A percentile compares a stretch with the other conserved stretches of the same genome.
These are phyloP conservation scores for Chrysoporthe austroafricana DNA, from an alignment of 2,329 filamentous ascomycete species.

Conservation along the genomic window DNA sequence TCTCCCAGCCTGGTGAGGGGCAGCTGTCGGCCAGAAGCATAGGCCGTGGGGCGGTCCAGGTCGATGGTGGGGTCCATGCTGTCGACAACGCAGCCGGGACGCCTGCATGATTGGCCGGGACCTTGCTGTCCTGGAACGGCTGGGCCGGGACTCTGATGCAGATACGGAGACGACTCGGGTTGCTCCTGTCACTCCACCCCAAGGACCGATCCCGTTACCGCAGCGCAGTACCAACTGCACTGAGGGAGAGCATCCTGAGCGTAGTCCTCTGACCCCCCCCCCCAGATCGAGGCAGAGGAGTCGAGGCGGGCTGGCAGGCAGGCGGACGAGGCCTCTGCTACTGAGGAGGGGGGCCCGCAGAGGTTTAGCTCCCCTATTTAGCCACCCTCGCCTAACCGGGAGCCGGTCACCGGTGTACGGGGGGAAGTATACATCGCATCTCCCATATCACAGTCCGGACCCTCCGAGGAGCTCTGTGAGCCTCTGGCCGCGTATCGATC, in stretches of 20 bases:
- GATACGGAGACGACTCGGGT: not conserved
- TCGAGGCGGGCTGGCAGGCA: not conserved
- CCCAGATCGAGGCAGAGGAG: no score
- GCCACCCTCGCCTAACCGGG: not conserved
- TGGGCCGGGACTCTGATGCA: not conserved
- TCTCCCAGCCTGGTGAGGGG: conserved; percentile 16
- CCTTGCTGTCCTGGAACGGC: conserved; percentile 24
- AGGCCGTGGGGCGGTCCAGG: conserved; percentile 9
- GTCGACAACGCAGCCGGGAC: conserved; percentile 15
- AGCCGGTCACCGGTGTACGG: not conserved
- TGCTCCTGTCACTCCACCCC: conserved; percentile 9
- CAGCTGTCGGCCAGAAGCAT: conserved; percentile 15
- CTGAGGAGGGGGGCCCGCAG: not conserved
- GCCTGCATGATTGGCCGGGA: conserved; percentile 24
- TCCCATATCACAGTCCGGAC: not conserved
- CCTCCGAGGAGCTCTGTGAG: not conserved
- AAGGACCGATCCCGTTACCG: not conserved
- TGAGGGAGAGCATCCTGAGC: not conserved
- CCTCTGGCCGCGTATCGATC: not conserved
- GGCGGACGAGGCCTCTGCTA: not conserved
- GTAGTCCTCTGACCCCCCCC: no score
- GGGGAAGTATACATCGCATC: not conserved
- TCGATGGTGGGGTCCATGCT: conserved; percentile 13
- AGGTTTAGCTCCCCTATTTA: not conserved
- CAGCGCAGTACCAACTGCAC: not conserved